phyloP scores from a whole-genome alignment of 2,329 filamentous ascomycete species.

The Drechslerella dactyloides region DNA sequence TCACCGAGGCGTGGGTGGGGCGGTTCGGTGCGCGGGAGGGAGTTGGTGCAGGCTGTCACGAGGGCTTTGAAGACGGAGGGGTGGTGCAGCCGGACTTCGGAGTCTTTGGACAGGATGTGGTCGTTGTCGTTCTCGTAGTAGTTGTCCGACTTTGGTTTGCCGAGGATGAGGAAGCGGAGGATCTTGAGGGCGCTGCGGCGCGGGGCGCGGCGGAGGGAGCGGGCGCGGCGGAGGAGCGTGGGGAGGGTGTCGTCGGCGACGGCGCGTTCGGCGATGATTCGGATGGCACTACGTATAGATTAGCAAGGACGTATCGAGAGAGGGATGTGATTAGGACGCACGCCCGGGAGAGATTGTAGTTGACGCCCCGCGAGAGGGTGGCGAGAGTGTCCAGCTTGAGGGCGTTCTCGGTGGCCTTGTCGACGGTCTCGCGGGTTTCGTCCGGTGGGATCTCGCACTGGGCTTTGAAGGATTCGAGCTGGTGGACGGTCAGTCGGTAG shows the following conservation, averaged over 20 bases:
- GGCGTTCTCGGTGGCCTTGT: conserved; percentile 47
- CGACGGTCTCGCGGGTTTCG: conserved; percentile 43
- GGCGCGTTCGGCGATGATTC: conserved; percentile 49
- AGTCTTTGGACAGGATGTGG: conserved; percentile 49
- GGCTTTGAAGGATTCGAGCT: conserved; percentile 41
- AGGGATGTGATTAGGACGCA: conserved; percentile 8
- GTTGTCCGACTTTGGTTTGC: conserved; percentile 47
- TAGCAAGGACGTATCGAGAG: conserved; percentile 9
- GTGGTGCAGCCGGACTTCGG: conserved; percentile 23
- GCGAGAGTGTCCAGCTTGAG: conserved; percentile 41
- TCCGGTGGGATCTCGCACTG: conserved; percentile 45
- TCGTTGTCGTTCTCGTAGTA: conserved; percentile 51
- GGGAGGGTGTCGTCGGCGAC: conserved; percentile 23
- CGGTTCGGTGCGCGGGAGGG: conserved; percentile 11
- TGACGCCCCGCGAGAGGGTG: conserved; percentile 33
- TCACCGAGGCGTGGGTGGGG: not conserved
- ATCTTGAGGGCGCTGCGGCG: conserved; percentile 39
- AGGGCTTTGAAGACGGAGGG: conserved; percentile 33
- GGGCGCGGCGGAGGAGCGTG: conserved; percentile 23
- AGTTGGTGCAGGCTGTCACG: conserved; percentile 24
- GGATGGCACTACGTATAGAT: conserved; percentile 46
- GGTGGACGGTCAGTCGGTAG: conserved; percentile 40
- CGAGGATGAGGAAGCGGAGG: conserved; percentile 47
- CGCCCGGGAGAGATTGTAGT: conserved; percentile 49
- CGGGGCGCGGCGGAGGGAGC: not conserved